phyloP scores from a whole-genome alignment of 2,329 filamentous ascomycete genomes.

The Nigrospora sphaerica region DNA sequence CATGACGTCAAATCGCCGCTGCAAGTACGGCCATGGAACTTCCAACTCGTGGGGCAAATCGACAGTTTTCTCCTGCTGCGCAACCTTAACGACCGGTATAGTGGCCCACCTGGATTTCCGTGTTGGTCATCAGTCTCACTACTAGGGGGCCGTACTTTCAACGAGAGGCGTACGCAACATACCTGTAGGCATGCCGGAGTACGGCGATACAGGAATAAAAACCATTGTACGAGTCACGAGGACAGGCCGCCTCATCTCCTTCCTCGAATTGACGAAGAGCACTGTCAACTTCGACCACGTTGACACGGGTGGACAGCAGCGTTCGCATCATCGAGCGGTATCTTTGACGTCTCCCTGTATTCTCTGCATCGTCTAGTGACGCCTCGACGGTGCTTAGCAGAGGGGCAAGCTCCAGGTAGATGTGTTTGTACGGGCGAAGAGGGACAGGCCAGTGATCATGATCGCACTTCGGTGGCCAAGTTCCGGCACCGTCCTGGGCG shows the following conservation, averaged over 20 bases:
- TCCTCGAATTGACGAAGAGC: constrained; percentile 13
- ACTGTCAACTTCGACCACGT: constrained; percentile 11
- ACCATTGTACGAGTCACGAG: constrained; percentile 22
- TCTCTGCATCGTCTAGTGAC: constrained; percentile 18
- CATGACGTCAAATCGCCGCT: too few relatives aligned
- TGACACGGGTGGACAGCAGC: constrained; percentile 13
- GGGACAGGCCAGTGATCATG: neutral
- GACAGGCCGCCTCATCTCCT: constrained; percentile 16
- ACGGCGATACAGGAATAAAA: constrained; percentile 24
- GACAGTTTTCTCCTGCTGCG: too few relatives aligned
- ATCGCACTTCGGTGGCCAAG: too few relatives aligned
- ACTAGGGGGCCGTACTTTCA: too few relatives aligned
- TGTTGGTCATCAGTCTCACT: too few relatives aligned
- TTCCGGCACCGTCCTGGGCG: too few relatives aligned
- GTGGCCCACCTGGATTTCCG: too few relatives aligned
- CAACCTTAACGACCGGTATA: too few relatives aligned
- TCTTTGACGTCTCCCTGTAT: constrained; percentile 9
- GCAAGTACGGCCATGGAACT: too few relatives aligned
- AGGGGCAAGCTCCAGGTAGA: neutral
- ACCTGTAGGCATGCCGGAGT: constrained; percentile 25
- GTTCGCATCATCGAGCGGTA: constrained; percentile 13
- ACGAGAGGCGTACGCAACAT: constrained; percentile 25
- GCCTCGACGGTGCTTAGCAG: neutral
- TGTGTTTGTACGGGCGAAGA: neutral
- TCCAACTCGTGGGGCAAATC: too few relatives aligned